Percentiles rank a stretch among this genome's conserved stretches.
Evolutionary conservation across 805 yeast species (phyloP).

Genomic region (Jamesozyma gamospora): DNA sequence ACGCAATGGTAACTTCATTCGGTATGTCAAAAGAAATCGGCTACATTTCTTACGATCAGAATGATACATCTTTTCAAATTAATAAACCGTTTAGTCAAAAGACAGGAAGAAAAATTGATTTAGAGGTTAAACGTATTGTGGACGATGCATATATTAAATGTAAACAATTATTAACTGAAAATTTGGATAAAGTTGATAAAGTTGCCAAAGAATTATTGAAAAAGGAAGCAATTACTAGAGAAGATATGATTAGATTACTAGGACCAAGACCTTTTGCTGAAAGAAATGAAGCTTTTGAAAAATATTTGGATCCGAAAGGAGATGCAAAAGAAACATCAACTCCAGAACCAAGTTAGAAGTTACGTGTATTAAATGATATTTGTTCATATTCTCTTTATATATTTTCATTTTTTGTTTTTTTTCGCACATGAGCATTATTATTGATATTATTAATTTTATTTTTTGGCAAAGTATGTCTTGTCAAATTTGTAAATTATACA

Average conservation of each 20-base stretch:
- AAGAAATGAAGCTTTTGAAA: conserved; percentile 84
- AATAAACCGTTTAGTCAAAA: conserved; percentile 86
- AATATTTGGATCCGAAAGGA: conserved; percentile 47
- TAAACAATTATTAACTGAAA: conserved; percentile 51
- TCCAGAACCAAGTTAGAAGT: conserved; percentile 8
- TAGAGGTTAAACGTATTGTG: conserved; percentile 72
- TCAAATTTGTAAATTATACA: no score
- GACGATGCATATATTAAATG: conserved; percentile 67
- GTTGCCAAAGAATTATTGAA: conserved; percentile 80
- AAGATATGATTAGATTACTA: conserved; percentile 80
- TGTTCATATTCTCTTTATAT: no score
- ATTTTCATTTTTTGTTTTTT: no score
- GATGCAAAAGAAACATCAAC: conserved; percentile 2
- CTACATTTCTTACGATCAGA: conserved; percentile 33
- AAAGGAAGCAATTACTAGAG: conserved; percentile 88
- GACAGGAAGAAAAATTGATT: conserved; percentile 71
- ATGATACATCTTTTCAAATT: conserved; percentile 36
- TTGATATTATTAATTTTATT: no score
- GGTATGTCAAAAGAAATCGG: conserved; percentile 87
- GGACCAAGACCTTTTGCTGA: conserved; percentile 93
- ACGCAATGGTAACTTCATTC: conserved; percentile 74
- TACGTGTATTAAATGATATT: no score
- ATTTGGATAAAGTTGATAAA: conserved; percentile 60
- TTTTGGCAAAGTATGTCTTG: no score
- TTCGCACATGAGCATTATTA: no score